These are phyloP conservation scores for Schwanniomyces vanrijiae DNA, from an alignment of 805 yeast species.

Conservation along the genomic window DNA sequence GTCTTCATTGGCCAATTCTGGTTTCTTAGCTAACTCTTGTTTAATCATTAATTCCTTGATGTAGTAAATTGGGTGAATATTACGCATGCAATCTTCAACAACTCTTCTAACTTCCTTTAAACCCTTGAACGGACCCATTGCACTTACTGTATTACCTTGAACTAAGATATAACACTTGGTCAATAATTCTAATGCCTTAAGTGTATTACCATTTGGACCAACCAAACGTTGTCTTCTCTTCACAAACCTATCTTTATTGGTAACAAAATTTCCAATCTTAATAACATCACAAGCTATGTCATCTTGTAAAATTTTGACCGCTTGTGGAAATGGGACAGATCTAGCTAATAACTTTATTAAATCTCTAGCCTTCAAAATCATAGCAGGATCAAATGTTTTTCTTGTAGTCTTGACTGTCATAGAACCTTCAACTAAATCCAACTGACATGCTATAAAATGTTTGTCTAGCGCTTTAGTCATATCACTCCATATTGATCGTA, in stretches of 20 bases:
- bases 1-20: slow-evolving; percentile 92
- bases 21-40: slow-evolving; percentile 90
- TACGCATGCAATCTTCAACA: slow-evolving; percentile 96
- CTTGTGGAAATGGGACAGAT: slow-evolving; percentile 97
- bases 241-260: slow-evolving; percentile 89
- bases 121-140: slow-evolving; percentile 95
- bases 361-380: slow-evolving; percentile 91
- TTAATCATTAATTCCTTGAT: slow-evolving; percentile 97
- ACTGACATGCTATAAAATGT: slow-evolving; percentile 75
- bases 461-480: slow-evolving; percentile 77
- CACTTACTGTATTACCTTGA: slow-evolving; percentile 96
- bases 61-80: slow-evolving; percentile 96
- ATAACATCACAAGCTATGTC: slow-evolving; percentile 95
- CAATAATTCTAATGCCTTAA: slow-evolving; percentile 89
- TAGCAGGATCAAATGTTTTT: slow-evolving; percentile 93
- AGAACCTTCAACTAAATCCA: slow-evolving; percentile 92
- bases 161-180: slow-evolving; percentile 96
- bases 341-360: slow-evolving; percentile 89
- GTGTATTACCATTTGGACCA: slow-evolving; percentile 96
- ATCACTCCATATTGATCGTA: slow-evolving; percentile 90
- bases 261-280: slow-evolving; percentile 85
- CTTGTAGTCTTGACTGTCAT: slow-evolving; percentile 96
- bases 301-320: slow-evolving; percentile 85
- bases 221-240: slow-evolving; percentile 95
- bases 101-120: slow-evolving; percentile 89